phyloP scores from a whole-genome alignment of 2,329 filamentous ascomycete genomes.

The Scopulariopsis brevicaulis region DNA sequence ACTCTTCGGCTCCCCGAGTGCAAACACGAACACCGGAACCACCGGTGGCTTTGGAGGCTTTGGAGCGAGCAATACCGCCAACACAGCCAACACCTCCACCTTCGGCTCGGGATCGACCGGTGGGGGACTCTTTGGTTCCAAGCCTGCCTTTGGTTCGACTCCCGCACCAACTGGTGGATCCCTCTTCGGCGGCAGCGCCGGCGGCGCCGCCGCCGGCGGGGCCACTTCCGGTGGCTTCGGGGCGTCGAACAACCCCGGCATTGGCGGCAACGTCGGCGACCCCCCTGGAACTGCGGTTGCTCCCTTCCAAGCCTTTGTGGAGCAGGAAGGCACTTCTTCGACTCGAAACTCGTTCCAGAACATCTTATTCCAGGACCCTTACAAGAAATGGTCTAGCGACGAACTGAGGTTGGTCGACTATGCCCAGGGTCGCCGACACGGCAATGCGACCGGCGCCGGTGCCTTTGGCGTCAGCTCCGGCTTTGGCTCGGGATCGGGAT shows the following conservation, averaged over 20 bases:
- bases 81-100: constrained; percentile 15
- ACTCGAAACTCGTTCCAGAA: constrained; percentile 61
- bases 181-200: constrained; percentile 34
- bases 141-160: constrained; percentile 32
- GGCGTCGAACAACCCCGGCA: constrained; percentile 30
- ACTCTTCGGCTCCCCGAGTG: constrained; percentile 37
- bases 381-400: constrained; percentile 85
- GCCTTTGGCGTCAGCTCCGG: constrained; percentile 60
- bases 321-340: constrained; percentile 57
- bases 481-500: constrained; percentile 32
- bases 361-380: constrained; percentile 66
- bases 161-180: constrained; percentile 26
- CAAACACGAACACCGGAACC: constrained; percentile 20
- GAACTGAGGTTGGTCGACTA: constrained; percentile 81
- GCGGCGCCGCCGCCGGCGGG: background rate
- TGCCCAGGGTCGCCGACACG: constrained; percentile 70
- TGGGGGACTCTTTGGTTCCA: constrained; percentile 42
- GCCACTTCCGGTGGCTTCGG: constrained; percentile 29
- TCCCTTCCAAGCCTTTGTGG: constrained; percentile 57
- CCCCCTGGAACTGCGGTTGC: constrained; percentile 58
- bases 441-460: constrained; percentile 73
- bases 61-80: constrained; percentile 18
- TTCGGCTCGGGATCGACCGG: constrained; percentile 29
- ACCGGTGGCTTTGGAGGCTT: constrained; percentile 29
- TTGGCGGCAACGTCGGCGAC: constrained; percentile 40